A percentile compares a stretch with the other conserved stretches of the same genome.
Evolutionary conservation across 176 grass and related monocot species (phyloP).

Genomic region (Neostapfia colusana): DNA sequence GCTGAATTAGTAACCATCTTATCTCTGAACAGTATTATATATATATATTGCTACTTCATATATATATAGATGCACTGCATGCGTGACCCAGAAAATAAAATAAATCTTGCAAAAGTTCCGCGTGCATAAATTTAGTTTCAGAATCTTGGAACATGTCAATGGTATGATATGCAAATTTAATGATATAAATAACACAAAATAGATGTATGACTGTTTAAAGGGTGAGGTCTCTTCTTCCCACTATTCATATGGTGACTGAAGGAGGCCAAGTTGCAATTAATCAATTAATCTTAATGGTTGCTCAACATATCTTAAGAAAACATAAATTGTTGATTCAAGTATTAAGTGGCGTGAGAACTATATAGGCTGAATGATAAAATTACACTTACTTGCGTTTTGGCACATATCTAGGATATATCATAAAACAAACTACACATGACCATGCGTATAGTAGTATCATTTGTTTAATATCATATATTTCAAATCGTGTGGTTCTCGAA

Average conservation of each 20-base stretch:
- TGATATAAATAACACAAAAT: background rate
- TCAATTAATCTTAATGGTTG: background rate
- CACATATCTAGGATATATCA: background rate
- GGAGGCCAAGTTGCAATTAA: background rate
- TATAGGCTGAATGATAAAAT: background rate
- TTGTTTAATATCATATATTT: background rate
- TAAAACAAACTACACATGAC: background rate
- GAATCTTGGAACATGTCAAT: background rate
- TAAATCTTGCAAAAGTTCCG: background rate
- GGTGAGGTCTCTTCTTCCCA: background rate
- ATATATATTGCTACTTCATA: background rate
- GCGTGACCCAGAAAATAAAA: background rate
- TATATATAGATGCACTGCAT: background rate
- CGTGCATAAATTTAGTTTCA: background rate
- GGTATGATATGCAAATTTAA: background rate
- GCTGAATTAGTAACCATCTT: constrained; percentile 55
- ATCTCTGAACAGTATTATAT: background rate
- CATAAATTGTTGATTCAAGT: background rate
- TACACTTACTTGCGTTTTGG: background rate
- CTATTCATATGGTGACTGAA: background rate
- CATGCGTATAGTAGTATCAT: background rate
- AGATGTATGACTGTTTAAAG: background rate
- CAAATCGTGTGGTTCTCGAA: background rate
- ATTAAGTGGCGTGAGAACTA: no score
- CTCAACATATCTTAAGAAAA: background rate